Evolutionary conservation across 768 basidiomycete genomes (phyloP), one percentile per base, ranked within the genome.

Genomic region (Hortiboletus campestris): DNA sequence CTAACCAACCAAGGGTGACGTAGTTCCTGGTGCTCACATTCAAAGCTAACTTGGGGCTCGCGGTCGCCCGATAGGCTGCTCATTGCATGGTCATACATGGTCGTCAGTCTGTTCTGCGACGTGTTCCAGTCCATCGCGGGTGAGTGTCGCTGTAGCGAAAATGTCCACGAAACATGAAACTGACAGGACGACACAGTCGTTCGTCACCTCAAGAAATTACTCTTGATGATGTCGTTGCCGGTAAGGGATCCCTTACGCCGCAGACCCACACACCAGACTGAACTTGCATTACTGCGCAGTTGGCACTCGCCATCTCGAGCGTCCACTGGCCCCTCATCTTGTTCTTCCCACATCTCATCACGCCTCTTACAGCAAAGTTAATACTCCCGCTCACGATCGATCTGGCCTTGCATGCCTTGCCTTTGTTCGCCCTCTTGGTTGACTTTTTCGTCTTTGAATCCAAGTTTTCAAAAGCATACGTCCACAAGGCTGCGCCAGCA

Each of bases 281-380:
- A 58, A 57, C n/a, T 25, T 6, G 4, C 28, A 28, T 39, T 12
- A 19, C 16, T 41, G 20, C 9, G 0, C 51, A 81, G 80, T 29
- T 79, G 34, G 74, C 72, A 17, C 68, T 80, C 45, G 75, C 80
- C 57, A 76, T 86, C 51, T 74, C 83, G 17, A 56, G 68, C 28
- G 83, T 92, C 47, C 92, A 91, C 72, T 91, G 88, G 89, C 69
- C 80, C 2, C 75, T 91, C 14, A 58, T 88, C 8, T 40, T 81
- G 1, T 63, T 80, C 56, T 71, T 77, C 43, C 90, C 91, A 0
- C 53, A 74, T 14, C 74, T 89, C 20, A 88, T 92, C 31, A 4
- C 42, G 11, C 38, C 12, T 14, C 25, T 32, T 4, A 8, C 2
- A 25, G 25, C 7, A 0, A 7, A n/a, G 38, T 7, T 8, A 19